phyloP scores from a whole-genome alignment of 2,329 filamentous ascomycete genomes.

The Aureobasidium sp. region DNA sequence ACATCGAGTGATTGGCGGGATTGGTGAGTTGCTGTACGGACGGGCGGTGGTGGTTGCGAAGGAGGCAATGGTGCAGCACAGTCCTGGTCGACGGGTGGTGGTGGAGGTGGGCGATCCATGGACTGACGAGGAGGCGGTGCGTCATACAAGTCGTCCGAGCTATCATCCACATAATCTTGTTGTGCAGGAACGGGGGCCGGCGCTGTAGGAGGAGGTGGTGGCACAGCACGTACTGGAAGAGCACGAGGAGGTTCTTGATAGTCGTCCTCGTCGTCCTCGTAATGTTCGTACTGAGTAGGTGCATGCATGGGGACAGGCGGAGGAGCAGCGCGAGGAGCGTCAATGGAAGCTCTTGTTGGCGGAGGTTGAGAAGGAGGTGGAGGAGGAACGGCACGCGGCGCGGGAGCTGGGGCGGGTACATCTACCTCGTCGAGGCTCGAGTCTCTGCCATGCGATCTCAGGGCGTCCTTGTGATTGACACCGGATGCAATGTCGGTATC shows the following conservation, averaged over 20 bases:
- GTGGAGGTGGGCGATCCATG: constrained; percentile 29
- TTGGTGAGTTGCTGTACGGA: constrained; percentile 26
- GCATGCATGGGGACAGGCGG: constrained; percentile 48
- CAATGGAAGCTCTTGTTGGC: constrained; percentile 56
- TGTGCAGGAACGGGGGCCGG: constrained; percentile 27
- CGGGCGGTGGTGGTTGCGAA: constrained; percentile 28
- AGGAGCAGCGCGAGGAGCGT: constrained; percentile 63
- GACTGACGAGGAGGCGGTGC: constrained; percentile 33
- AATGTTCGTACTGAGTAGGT: constrained; percentile 9
- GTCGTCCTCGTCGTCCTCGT: constrained; percentile 13
- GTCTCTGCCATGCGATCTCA: constrained; percentile 70
- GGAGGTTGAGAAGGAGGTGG: constrained; percentile 48
- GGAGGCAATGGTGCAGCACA: constrained; percentile 30
- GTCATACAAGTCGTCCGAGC: constrained; percentile 42
- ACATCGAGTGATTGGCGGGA: constrained; percentile 48
- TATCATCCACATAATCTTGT: constrained; percentile 30
- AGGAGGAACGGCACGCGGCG: constrained; percentile 45
- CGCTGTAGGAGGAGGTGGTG: constrained; percentile 29
- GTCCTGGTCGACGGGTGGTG: constrained; percentile 22
- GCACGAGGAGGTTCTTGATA: constrained; percentile 14
- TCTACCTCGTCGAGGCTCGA: constrained; percentile 59
- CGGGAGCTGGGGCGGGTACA: constrained; percentile 35
- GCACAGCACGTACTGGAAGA: constrained; percentile 17
- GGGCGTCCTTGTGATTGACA: constrained; percentile 85
- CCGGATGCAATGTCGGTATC: constrained; percentile 96